Base-by-base conservation (phyloP, 148 eudicot genomes). In the Amaranthus cruentus region DNA sequence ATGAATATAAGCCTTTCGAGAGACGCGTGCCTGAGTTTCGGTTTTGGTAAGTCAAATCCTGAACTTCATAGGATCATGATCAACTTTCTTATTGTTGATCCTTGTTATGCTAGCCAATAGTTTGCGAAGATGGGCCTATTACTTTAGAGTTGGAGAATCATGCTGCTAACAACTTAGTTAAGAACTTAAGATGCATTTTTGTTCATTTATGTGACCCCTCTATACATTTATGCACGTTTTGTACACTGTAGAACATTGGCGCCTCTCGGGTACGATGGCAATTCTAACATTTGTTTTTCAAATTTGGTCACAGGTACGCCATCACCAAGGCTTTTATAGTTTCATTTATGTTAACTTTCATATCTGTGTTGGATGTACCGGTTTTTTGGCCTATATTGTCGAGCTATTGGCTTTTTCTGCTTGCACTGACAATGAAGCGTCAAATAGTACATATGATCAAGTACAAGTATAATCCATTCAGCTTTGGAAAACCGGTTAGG, bases 21-120 rank as follows among this genome's bases (percentile, higher is more conserved):
- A 96, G 98, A 38, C 92, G 93, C 48, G 85, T 92, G 10, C 90
- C 91, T 13, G 98, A 92, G 81, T 92, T 92, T 76, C 83, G 84
- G 76, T 86, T 92, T 73, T 92, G 96, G 96, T 92, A 85, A 78
- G 58, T 49, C 58, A 21, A 5, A 10, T 61, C 28, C 70, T 55
- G 64, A 9, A 47, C 10, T 67, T 9, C 10, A 14, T 43, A 53
- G 28, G 47, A 11, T 70, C 66, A 55, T 21, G 42, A 28, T n/a
- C 64, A 68, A 60, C 60, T 63, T 28, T 28, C 51, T 60, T 61
- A 15, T 13, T 15, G 38, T 47, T 5, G 47, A 10, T 69, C 18
- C 0, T 74, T 55, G 49, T 7, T 46, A 58, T 72, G 47, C 65
- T 55, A 47, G 12, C 6, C 21, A 14, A 13, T 28, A 42, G 15